Conservation (phyloP, 2,329 filamentous ascomycete genomes). For the Curvularia sp. region DNA sequence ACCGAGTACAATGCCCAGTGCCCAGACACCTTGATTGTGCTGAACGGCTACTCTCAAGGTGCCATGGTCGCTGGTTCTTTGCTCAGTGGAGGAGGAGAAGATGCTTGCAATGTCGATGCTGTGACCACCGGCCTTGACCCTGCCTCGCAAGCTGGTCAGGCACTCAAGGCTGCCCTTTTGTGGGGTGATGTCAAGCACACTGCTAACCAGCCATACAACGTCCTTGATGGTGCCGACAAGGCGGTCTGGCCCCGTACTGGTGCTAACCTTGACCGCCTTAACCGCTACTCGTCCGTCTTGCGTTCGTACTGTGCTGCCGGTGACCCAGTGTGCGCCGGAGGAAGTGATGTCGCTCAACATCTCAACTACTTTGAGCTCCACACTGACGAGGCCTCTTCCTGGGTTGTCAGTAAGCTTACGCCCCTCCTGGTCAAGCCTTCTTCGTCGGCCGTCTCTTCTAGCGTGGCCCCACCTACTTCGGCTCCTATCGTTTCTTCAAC, state of each 20-base stretch:
- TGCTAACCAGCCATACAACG: constrained; percentile 14
- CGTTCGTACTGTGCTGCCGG: constrained; percentile 16
- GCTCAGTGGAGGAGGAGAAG: constrained; percentile 13
- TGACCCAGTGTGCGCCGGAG: constrained; percentile 12
- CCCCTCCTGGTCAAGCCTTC: constrained; percentile 10
- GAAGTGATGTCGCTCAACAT: constrained; percentile 1
- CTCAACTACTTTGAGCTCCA: constrained; percentile 16
- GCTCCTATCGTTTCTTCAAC: not conserved
- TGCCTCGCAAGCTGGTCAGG: constrained; percentile 9
- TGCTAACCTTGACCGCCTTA: constrained; percentile 10
- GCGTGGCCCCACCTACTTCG: constrained; percentile 3
- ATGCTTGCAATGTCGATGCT: constrained; percentile 12
- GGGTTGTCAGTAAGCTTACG: constrained; percentile 14
- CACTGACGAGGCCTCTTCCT: constrained; percentile 12
- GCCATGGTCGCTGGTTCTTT: constrained; percentile 12
- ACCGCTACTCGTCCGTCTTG: constrained; percentile 7
- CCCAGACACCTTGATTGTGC: constrained; percentile 10
- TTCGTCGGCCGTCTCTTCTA: constrained; percentile 3
- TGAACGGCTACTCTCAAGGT: constrained; percentile 17
- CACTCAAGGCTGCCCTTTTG: constrained; percentile 12
- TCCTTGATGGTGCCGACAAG: constrained; percentile 17
- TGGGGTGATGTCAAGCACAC: constrained; percentile 17
- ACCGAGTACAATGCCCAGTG: constrained; percentile 16
- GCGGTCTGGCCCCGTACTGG: constrained; percentile 14
- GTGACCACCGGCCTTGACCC: constrained; percentile 8